Evolutionary conservation across 2,329 filamentous ascomycete genomes (phyloP), one percentile per base, ranked within the genome.

Genomic region (Fusarium sp.): DNA sequence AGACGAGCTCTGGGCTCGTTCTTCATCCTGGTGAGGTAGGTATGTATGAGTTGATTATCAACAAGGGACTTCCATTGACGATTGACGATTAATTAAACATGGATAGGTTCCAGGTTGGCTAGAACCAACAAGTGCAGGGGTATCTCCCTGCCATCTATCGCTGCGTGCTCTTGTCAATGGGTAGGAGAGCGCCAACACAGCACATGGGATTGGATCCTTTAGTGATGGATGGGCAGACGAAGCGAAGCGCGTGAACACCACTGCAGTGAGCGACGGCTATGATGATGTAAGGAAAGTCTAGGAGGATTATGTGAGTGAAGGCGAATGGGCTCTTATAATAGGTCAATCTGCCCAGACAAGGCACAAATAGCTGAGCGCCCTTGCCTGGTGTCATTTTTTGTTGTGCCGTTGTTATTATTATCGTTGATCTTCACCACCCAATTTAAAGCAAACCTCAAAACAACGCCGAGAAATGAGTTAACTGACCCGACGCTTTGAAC

Each of bases 371-470:
- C 17, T 24, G 31, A 62, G 11, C 34, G 8, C 24, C 31, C 26
- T 43, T 44, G 46, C 40, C n/a, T 26, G 22, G 39, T 26, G 34
- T 28, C 52, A 17, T 63, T 33, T 14, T 31, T 51, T 40, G 36
- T 49, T n/a, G 49, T 46, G 11, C 13, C 11, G 28, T 19, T 40
- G 55, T 21, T 53, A 46, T 65, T 67, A 46, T 33, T 31, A 52
- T 22, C 31, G 46, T 53, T 40, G 66, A 69, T 69, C 66, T 59
- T 63, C 43, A 67, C 36, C 47, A 49, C 44, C 28, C 57, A 69
- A 69, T 63, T 67, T 69, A 69, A 69, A 54, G n/a, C 62, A 57
- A 39, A 39, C 51, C 38, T 56, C 59, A 54, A 67, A 68, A 56
- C 65, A 52, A 56, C 46, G 57, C 67, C 57, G 66, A 63, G 66